A percentile compares a stretch with the other conserved stretches of the same genome.
phyloP scores from a whole-genome alignment of 345 rosid species.

The Microcos paniculata region DNA sequence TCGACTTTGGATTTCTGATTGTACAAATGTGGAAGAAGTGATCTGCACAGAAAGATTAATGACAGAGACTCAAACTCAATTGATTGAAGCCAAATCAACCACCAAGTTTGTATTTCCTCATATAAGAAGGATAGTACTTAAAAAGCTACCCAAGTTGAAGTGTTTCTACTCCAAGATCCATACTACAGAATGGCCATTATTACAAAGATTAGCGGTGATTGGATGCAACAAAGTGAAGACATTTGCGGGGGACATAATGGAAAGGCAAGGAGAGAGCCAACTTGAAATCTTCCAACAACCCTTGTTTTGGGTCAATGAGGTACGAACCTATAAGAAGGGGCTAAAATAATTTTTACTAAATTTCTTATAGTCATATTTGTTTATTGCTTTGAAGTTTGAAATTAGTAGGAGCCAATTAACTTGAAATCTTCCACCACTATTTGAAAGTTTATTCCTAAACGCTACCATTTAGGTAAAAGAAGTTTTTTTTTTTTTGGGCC shows the following conservation, averaged over 20 bases:
- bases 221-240: constrained; percentile 13
- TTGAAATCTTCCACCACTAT: too few species aligned
- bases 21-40: background rate
- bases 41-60: background rate
- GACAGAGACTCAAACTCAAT: background rate
- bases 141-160: background rate
- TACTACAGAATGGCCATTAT: constrained; percentile 20
- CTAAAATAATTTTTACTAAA: background rate
- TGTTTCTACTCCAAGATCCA: constrained; percentile 10
- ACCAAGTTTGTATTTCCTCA: constrained; percentile 12
- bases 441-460: too few species aligned
- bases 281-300: background rate
- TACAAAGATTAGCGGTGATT: background rate
- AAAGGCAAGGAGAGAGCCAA: background rate
- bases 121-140: background rate
- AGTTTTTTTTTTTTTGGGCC: too few species aligned
- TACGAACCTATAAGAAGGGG: background rate
- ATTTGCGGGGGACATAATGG: constrained; percentile 5
- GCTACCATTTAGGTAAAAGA: too few species aligned
- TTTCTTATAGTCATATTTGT: background rate
- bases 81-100: background rate
- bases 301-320: constrained; percentile 18
- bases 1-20: background rate
- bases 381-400: background rate
- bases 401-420: too few species aligned